phyloP scores from a whole-genome alignment of 2,329 filamentous ascomycete species.

The Alternaria ventricosa region DNA sequence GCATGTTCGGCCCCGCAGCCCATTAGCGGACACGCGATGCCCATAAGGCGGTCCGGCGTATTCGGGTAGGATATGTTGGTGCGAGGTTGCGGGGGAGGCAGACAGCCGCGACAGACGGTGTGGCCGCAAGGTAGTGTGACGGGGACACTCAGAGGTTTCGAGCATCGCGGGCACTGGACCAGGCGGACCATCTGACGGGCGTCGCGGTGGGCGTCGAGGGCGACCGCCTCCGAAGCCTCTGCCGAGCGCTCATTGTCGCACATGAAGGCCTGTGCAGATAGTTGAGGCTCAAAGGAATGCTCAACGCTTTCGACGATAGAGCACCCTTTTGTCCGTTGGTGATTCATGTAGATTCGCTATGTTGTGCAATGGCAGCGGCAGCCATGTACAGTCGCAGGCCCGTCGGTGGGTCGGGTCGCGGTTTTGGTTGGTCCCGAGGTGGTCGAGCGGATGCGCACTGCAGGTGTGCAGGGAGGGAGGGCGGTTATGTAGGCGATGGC shows the following conservation, averaged over 20 bases:
- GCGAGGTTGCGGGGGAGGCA: constrained; percentile 70
- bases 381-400: constrained; percentile 29
- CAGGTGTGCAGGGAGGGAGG: neutral
- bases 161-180: constrained; percentile 80
- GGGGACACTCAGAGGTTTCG: constrained; percentile 69
- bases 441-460: constrained; percentile 2
- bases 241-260: constrained; percentile 44
- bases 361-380: constrained; percentile 19
- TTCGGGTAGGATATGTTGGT: constrained; percentile 79
- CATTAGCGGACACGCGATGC: constrained; percentile 75
- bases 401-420: constrained; percentile 3
- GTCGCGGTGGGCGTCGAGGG: constrained; percentile 60
- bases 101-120: constrained; percentile 75
- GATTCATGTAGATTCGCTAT: constrained; percentile 45
- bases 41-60: constrained; percentile 68
- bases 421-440: constrained; percentile 7
- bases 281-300: constrained; percentile 38
- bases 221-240: constrained; percentile 44
- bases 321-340: constrained; percentile 41
- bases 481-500: neutral
- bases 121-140: constrained; percentile 83
- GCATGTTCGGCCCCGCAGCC: constrained; percentile 76
- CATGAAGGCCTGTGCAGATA: constrained; percentile 50
- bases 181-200: constrained; percentile 72
- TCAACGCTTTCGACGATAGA: constrained; percentile 41